Evolutionary conservation across 148 eudicot genomes (phyloP).

Genomic region (Dysphania ambrosioides): DNA sequence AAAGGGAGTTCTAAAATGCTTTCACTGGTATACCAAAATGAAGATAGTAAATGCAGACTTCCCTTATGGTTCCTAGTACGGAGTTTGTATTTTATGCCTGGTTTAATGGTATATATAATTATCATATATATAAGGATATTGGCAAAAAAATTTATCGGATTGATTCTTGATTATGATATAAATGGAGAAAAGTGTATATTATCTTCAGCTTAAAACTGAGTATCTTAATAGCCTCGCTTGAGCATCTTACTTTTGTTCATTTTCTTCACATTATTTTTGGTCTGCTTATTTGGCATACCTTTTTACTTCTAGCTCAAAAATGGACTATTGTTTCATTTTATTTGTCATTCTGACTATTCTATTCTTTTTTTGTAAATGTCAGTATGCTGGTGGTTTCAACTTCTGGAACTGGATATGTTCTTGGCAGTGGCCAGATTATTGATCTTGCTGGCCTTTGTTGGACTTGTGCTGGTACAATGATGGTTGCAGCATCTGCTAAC

Average conservation of each 20-base stretch:
- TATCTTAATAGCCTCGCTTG: no score
- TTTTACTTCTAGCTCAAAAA: background rate
- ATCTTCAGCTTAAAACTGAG: background rate
- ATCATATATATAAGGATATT: background rate
- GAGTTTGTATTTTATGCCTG: background rate
- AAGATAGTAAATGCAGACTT: background rate
- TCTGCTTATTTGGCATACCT: background rate
- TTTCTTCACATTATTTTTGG: background rate
- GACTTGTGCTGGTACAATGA: conserved; percentile 98
- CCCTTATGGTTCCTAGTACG: background rate
- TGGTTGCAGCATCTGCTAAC: conserved; percentile 95
- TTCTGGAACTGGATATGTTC: conserved; percentile 92
- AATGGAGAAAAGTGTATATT: background rate
- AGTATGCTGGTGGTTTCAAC: conserved; percentile 98
- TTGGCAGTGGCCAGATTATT: conserved; percentile 81
- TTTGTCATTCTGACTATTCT: background rate
- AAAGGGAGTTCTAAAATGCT: no score
- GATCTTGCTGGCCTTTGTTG: conserved; percentile 81
- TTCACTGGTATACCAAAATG: background rate
- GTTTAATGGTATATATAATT: background rate
- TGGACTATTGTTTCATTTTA: background rate
- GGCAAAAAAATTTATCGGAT: background rate
- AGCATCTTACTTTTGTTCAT: background rate
- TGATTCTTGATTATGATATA: background rate
- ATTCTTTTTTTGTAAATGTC: conserved; percentile 16